Evolutionary conservation across 495 filamentous ascomycete species (phyloP).

Genomic region (Bryoglossum gracile): DNA sequence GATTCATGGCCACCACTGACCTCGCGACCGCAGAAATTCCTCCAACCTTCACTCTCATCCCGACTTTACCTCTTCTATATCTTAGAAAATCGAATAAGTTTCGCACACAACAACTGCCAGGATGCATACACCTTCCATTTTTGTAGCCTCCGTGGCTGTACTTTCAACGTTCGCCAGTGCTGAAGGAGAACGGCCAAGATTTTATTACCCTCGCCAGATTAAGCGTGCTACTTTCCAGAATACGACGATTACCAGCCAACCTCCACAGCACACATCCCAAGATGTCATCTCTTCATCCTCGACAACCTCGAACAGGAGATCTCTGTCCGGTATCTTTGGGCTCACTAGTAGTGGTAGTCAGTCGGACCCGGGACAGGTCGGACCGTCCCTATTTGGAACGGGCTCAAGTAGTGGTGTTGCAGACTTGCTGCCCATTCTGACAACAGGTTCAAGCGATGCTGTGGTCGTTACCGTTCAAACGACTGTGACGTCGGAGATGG

Average conservation of each 20-base stretch:
- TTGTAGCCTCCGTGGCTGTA: constrained; percentile 45
- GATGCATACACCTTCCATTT: constrained; percentile 36
- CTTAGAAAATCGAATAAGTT: no score
- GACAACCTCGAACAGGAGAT: constrained; percentile 15
- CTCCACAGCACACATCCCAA: constrained; percentile 11
- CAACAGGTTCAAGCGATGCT: not conserved
- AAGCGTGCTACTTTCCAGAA: constrained; percentile 47
- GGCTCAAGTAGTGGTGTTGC: no score
- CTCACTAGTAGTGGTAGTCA: no score
- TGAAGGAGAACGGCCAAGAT: constrained; percentile 39
- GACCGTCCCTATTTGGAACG: no score
- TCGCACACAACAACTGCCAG: constrained; percentile 23
- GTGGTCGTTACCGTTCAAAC: constrained; percentile 17
- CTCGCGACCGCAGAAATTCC: no score
- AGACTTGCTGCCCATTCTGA: not conserved
- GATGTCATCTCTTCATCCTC: constrained; percentile 6
- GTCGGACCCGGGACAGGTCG: no score
- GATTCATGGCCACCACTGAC: no score
- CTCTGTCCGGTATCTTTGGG: constrained; percentile 19
- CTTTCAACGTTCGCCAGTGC: constrained; percentile 42
- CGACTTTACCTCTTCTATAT: constrained; percentile 13
- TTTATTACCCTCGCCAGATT: constrained; percentile 54
- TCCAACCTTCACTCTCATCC: constrained; percentile 14
- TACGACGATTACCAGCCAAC: constrained; percentile 35
- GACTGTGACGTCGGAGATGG: no score